Conservation (phyloP, 768 basidiomycete species). For the Brasilioporus rufonigricans region DNA sequence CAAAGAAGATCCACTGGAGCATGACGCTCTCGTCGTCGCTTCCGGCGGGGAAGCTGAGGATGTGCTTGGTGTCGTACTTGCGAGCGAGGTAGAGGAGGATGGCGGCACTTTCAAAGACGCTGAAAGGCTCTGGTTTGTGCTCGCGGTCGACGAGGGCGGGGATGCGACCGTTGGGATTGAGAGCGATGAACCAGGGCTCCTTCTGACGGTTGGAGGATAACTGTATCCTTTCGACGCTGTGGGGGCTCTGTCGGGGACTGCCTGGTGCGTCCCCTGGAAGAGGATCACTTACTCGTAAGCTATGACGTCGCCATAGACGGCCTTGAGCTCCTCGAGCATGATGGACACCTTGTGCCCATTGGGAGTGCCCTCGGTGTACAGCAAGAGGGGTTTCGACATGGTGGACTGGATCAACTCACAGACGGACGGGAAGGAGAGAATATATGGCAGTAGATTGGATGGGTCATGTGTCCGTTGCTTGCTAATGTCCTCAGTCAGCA, state of each 20-base stretch:
- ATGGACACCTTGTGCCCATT: slow-evolving; percentile 54
- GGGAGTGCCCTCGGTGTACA: slow-evolving; percentile 50
- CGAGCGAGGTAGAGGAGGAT: slow-evolving; percentile 82
- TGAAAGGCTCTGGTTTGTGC: slow-evolving; percentile 51
- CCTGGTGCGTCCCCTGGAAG: not conserved
- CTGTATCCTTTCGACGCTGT: slow-evolving; percentile 51
- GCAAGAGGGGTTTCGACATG: slow-evolving; percentile 28
- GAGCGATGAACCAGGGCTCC: slow-evolving; percentile 72
- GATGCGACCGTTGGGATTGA: slow-evolving; percentile 75
- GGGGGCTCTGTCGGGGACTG: not conserved
- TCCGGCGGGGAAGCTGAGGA: slow-evolving; percentile 65
- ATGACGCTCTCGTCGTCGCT: slow-evolving; percentile 64
- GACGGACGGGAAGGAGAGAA: not conserved
- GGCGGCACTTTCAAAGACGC: slow-evolving; percentile 75
- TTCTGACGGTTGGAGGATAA: slow-evolving; percentile 73
- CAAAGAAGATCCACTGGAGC: slow-evolving; percentile 88
- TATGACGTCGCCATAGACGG: slow-evolving; percentile 41
- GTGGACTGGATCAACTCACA: not conserved
- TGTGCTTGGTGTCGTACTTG: slow-evolving; percentile 74
- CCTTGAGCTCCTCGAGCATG: slow-evolving; percentile 62
- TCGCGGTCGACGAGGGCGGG: slow-evolving; percentile 63
- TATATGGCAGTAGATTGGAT: slow-evolving; percentile 12
- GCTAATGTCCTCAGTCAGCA: too few species aligned
- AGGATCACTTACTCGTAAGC: slow-evolving; percentile 47
- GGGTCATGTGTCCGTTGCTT: too few species aligned